phyloP scores from a whole-genome alignment of 2,329 filamentous ascomycete species.

The Fusarium sp. region DNA sequence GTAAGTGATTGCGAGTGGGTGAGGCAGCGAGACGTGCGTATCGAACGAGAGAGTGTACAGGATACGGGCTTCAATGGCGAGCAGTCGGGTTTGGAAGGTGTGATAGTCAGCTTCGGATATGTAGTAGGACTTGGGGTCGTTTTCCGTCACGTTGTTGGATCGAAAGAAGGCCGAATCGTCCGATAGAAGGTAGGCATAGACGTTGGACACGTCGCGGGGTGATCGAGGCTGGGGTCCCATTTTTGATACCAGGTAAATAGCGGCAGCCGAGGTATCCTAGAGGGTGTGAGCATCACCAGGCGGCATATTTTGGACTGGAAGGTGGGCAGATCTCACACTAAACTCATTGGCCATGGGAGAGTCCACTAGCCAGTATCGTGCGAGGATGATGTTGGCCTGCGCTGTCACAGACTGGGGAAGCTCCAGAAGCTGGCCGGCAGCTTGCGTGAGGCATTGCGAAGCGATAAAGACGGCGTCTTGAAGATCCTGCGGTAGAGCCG shows the following conservation, averaged over 20 bases:
- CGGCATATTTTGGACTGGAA: background rate
- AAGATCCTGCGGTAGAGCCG: slow-evolving; percentile 73
- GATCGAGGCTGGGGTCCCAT: slow-evolving; percentile 81
- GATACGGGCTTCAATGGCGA: slow-evolving; percentile 81
- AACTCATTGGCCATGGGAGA: slow-evolving; percentile 70
- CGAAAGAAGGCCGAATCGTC: slow-evolving; percentile 67
- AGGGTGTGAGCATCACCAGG: slow-evolving; percentile 11
- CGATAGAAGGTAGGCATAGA: slow-evolving; percentile 84
- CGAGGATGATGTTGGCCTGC: slow-evolving; percentile 84
- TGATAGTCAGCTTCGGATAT: slow-evolving; percentile 81
- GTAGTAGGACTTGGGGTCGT: slow-evolving; percentile 70
- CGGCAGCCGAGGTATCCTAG: slow-evolving; percentile 84
- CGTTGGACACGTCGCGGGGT: slow-evolving; percentile 83
- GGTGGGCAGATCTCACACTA: slow-evolving; percentile 53
- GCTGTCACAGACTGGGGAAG: slow-evolving; percentile 88
- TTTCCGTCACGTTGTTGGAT: slow-evolving; percentile 47
- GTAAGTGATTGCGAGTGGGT: slow-evolving; percentile 90
- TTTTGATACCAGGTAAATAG: slow-evolving; percentile 85
- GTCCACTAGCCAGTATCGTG: slow-evolving; percentile 80
- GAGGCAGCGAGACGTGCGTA: slow-evolving; percentile 85
- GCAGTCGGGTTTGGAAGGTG: slow-evolving; percentile 70
- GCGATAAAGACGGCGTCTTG: slow-evolving; percentile 79
- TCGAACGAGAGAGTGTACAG: slow-evolving; percentile 83
- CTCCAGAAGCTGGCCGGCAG: slow-evolving; percentile 82
- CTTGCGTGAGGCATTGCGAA: slow-evolving; percentile 80